Evolutionary conservation across 1,284 basidiomycete species (phyloP), one percentile per base, ranked within the genome.

Genomic region (Austroboletus olivaceoglutinosus): DNA sequence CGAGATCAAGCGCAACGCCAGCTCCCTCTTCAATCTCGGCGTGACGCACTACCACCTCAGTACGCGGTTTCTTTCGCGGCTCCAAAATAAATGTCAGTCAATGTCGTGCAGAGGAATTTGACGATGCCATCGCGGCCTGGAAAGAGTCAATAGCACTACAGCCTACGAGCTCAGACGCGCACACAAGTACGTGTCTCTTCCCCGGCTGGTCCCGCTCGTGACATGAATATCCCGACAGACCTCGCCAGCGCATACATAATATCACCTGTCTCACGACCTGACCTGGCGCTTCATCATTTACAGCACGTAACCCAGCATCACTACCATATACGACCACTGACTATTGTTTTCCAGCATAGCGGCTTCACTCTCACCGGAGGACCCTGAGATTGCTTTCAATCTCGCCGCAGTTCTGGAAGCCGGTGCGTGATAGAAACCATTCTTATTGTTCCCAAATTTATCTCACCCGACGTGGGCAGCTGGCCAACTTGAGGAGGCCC

Each of bases 381-480:
- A 97, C 75, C 85, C 92, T 62, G 94, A 98, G 71, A 93, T 96
- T 65, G 88, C 91, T 29, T 97, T 94, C 78, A 97, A 95, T 73
- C 80, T 95, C 48, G 94, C 89, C 25, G 91, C 91, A 22, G 91
- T 94, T 59, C 77, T 94, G 49, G 91, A 94, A 82, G 91, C 92
- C 47, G 85, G 91, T 89, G 60, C 62, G 83, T 78, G 53, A 58
- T 49, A 47, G 47, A 51, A 60, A 64, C 54, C 47, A 48, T 56
- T 44, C 61, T 63, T 65, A 61, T 70, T 70, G 59, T 68, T 61
- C 57, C 55, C 59, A 60, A 56, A 58, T 54, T 63, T 54, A 61
- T 61, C 60, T 67, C 52, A 69, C 58, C 51, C 54, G 48, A 55
- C 53, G 56, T 48, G 57, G 59, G 51, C 68, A 91, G 88, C 82